Evolutionary conservation across 176 grass and related monocot genomes (phyloP).

Genomic region (Alloteropsis semialata): DNA sequence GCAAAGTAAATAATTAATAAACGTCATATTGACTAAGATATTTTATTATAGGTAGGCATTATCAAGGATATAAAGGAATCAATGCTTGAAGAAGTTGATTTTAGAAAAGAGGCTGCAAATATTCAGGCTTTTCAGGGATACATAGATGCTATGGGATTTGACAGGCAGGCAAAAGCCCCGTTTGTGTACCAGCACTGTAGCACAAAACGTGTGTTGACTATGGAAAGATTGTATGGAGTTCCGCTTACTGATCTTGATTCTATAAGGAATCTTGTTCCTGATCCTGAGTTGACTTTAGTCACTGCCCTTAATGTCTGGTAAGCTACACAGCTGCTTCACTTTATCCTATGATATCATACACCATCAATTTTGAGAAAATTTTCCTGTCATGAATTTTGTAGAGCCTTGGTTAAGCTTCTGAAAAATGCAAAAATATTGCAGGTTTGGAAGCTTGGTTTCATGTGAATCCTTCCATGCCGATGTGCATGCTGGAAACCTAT

Average conservation of each 20-base stretch:
- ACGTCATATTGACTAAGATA: neutral
- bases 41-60: slow-evolving; percentile 69
- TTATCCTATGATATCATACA: neutral
- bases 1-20: neutral
- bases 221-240: slow-evolving; percentile 98
- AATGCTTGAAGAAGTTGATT: slow-evolving; percentile 99
- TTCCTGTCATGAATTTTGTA: neutral
- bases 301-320: slow-evolving; percentile 98
- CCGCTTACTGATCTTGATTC: slow-evolving; percentile 97
- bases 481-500: slow-evolving; percentile 96
- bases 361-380: neutral
- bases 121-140: slow-evolving; percentile 82
- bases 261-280: slow-evolving; percentile 83
- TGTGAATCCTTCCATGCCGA: slow-evolving; percentile 96
- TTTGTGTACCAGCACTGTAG: slow-evolving; percentile 84
- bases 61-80: slow-evolving; percentile 93
- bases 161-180: slow-evolving; percentile 87
- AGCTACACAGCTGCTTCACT: neutral
- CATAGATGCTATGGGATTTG: slow-evolving; percentile 78
- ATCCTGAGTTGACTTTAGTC: slow-evolving; percentile 86
- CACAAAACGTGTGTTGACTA: slow-evolving; percentile 76
- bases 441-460: slow-evolving; percentile 95
- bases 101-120: slow-evolving; percentile 93
- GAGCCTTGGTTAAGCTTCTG: neutral
- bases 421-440: slow-evolving; percentile 38